Base-by-base conservation (phyloP, 495 filamentous ascomycete species). In the Jackrogersella minutella region DNA sequence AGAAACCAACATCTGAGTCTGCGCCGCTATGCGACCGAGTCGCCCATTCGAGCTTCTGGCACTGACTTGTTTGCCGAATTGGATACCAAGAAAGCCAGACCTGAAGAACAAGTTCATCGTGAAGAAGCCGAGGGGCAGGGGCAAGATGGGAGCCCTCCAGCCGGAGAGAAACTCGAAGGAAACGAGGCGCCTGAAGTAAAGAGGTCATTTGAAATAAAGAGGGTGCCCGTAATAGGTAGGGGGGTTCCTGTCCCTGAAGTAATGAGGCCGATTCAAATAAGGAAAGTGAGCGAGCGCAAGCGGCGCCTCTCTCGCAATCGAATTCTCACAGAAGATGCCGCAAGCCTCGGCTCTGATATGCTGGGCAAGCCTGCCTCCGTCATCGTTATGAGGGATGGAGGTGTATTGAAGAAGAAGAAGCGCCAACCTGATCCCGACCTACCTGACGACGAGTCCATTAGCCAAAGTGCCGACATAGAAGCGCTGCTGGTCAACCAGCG, bases 341-440 rank as follows among this genome's bases (percentile, higher is more conserved):
- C 31, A 28, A 40, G 8, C 5, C 44, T 76, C 24, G 43, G 10
- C 6, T 54, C 65, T 2, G 49, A 66, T n/a, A 73, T 67, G 53
- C 58, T 81, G n/a, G 77, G 77, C n/a, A 70, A 78, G 40, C 70
- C 70, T 11, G 71, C 72, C 11, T 63, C 76, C 8, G 78, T 76
- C 40, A 79, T 85, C 44, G 68, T 85, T 13, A 71, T 85, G 64
- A 76, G 72, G 61, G 76, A 80, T 21, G 64, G 69, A 0, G 72
- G 73, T 66, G 24, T 62, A 41, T 22, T 28, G 24, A 22, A 51
- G 68, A n/a, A n/a, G 64, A 57, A 51, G 47, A 9, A 44, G 49
- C 31, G 4, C 21, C 19, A 17, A 1, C 3, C 36, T 28, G n/a
- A 26, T 14, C 33, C 40, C 39, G 28, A 62, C 11, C 24, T 30